Conservation (phyloP, 1,139 yeast genomes). For the Fermentozyma sake region DNA sequence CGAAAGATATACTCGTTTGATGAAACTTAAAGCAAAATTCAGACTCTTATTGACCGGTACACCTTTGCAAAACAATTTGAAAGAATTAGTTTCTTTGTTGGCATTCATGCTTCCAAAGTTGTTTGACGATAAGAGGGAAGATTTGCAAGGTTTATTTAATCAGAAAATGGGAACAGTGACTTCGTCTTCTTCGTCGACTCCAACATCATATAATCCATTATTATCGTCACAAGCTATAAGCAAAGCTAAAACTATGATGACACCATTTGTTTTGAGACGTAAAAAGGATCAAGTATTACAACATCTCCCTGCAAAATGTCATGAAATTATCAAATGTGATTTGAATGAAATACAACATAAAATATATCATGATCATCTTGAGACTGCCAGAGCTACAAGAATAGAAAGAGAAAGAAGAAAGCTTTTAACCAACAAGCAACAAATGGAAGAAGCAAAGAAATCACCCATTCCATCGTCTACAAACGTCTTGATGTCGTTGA, state of each 20-base stretch:
- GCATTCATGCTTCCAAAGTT: conserved; percentile 86
- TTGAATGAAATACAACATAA: conserved; percentile 52
- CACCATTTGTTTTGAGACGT: conserved; percentile 91
- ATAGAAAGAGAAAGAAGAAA: conserved; percentile 48
- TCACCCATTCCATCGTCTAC: conserved; percentile 37
- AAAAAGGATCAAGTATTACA: conserved; percentile 87
- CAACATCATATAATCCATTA: conserved; percentile 61
- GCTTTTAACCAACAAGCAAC: conserved; percentile 31
- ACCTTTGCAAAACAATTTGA: conserved; percentile 88
- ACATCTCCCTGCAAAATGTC: conserved; percentile 77
- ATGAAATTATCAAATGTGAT: conserved; percentile 60
- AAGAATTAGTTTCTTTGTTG: conserved; percentile 82
- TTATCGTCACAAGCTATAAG: conserved; percentile 86
- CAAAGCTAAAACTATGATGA: conserved; percentile 96
- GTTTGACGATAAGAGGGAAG: conserved; percentile 79
- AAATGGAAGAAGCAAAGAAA: conserved; percentile 32
- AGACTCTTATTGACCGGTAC: conserved; percentile 91
- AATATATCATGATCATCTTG: conserved; percentile 59
- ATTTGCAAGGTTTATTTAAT: conserved; percentile 74
- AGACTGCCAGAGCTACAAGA: conserved; percentile 41
- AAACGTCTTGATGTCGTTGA: conserved; percentile 62
- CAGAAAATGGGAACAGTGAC: conserved; percentile 66
- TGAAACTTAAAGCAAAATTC: conserved; percentile 77
- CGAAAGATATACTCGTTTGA: conserved; percentile 81
- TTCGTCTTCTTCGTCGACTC: conserved; percentile 7